Base-by-base conservation (phyloP, 192 early-diverging fungal genomes). In the Rhizophagus clarus region DNA sequence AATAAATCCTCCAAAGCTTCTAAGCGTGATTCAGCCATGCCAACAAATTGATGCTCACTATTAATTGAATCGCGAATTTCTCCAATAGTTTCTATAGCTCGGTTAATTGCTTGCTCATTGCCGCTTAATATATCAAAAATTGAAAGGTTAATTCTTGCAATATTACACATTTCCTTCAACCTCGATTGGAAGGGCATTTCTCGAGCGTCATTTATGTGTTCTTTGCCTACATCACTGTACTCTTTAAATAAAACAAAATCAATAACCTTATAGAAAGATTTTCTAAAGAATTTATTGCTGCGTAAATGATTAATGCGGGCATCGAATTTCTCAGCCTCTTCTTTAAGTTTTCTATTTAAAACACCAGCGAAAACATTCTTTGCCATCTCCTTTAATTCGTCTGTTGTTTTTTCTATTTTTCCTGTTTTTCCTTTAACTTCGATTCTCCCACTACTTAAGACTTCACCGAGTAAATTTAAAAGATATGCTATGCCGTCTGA, bases 1-100 rank as follows among this genome's bases (percentile, higher is more conserved):
- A 69, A 69, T 2, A 69, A 20, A 37, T 69, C 67, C 17, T 69
- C 67, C 20, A 69, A 69, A 40, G 40, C 67, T 34, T 69, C 67
- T 20, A 40, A 7, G 0, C 31, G 32, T 5, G 0, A 22, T 69
- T 69, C 15, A 15, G 17, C 67, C 3, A 20, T 3, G 40, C 32
- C 12, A 69, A 66, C 26, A 66, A 29, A 66, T 29, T 69, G 32
- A 69, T 37, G 20, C 15, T 69, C 20, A 6, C 0, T 14, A 3
- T 68, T 68, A 40, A 68, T 68, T 17, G 32, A 37, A 9, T 69
- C 20, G 20, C 12, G 67, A 40, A 69, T 20, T 69, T 69, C 15
- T 26, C 40, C 20, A 69, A 69, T 69, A 34, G 31, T 69, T 69
- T 31, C 29, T 7, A 3, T 69, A 20, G 67, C 67, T 69, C 32